Base-by-base conservation (phyloP, 176 grass and related monocot species). In the Rhynchospora pubera region DNA sequence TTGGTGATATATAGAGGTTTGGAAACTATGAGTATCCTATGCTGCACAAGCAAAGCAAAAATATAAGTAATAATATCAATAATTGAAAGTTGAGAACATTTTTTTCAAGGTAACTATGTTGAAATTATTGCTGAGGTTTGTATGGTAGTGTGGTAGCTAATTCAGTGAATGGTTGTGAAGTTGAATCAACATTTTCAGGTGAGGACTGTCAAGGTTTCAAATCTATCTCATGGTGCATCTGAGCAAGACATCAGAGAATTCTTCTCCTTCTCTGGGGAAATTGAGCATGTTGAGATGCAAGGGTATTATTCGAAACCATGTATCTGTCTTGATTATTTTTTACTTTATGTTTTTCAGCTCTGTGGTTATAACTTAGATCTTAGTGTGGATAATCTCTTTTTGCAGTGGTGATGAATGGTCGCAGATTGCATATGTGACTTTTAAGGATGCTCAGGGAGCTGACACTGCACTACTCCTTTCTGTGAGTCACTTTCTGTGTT, bases 381-480 rank as follows among this genome's bases (percentile, higher is more conserved):
- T 70, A 46, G 66, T 19, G 30, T 56, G 50, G 51, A 19, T 59
- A 81, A 45, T 22, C 47, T 34, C 34, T 85, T 83, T 66, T 1
- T 80, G 15, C 80, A 98, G 95, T 69, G 95, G 86, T 7, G 95
- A 98, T 80, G 92, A 94, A 61, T 98, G 92, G 90, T 95, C 92
- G 63, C 96, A 99, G 82, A 82, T 99, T 90, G 96, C 96, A 84
- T 95, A 90, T 89, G 96, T 99, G 22, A 95, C 96, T 68, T 99
- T 99, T 84, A 93, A 91, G 88, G 96, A 95, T 19, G 63, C 79
- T 15, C 91, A 99, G 63, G 96, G 92, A 80, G 92, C 96, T 84
- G 92, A 95, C 77, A 95, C 96, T 65, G 91, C 96, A 63, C 89
- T 95, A 83, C 92, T 99, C 84, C 96, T 99, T 83, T 99, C 96